Percentiles rank a stretch among this genome's conserved stretches.
Evolutionary conservation across 139 green algal genomes (phyloP).

Genomic region (Pseudopediastrum boryanum): DNA sequence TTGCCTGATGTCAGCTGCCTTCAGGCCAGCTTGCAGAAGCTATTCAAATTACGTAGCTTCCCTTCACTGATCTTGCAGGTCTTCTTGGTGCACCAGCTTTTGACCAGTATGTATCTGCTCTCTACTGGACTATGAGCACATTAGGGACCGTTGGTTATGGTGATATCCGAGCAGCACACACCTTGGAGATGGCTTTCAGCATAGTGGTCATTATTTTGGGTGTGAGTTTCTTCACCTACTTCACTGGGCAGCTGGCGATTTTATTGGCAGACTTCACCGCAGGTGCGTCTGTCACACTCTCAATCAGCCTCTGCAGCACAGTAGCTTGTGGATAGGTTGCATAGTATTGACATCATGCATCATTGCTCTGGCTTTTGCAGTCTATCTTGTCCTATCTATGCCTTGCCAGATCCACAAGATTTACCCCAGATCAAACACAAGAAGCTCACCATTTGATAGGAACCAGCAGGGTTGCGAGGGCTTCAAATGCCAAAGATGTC

Average conservation of each 20-base stretch:
- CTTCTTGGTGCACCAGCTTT: background rate
- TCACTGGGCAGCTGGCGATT: background rate
- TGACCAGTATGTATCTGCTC: background rate
- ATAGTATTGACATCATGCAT: background rate
- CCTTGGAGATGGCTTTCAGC: background rate
- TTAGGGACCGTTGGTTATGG: slow-evolving; percentile 6
- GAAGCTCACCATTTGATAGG: no score
- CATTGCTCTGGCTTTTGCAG: background rate
- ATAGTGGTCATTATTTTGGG: slow-evolving; percentile 41
- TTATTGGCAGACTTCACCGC: background rate
- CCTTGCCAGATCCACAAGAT: no score
- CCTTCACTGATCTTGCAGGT: background rate
- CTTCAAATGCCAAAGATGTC: no score
- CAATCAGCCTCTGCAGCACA: background rate
- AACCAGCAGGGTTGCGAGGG: no score
- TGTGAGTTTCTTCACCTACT: slow-evolving; percentile 43
- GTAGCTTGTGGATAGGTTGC: background rate
- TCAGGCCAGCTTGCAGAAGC: background rate
- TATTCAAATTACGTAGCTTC: background rate
- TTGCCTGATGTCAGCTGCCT: background rate
- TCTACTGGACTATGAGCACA: background rate
- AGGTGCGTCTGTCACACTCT: background rate
- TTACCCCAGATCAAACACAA: no score
- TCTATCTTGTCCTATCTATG: background rate
- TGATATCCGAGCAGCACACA: background rate